Base-by-base conservation (phyloP, 2,329 filamentous ascomycete species). In the Diplodia corticola region DNA sequence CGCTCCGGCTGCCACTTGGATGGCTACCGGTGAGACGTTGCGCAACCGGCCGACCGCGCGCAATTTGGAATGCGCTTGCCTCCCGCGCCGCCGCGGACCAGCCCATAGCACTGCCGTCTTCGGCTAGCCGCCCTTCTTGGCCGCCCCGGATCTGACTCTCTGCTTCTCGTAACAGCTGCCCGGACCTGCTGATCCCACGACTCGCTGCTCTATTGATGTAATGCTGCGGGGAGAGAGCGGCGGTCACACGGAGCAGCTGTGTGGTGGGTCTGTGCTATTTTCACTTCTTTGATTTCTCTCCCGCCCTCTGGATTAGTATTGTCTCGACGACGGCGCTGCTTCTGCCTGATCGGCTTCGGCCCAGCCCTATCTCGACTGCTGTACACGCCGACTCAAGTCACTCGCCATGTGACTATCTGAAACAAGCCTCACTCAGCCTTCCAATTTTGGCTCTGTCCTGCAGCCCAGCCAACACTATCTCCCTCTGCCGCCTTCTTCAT, bases 81-180 rank as follows among this genome's bases (percentile, higher is more conserved):
- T 26, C 22, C 55, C 55, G 35, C 1, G 37, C 54, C 46, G 54
- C 13, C 35, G 33, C 6, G 3, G 24, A 24, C 44, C 37, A 46
- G 30, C 6, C 30, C 30, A n/a, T n/a, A 33, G 30, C 30, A 48
- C 37, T 60, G 37, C 40, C 55, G 13, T 9, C 28, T 40, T 17
- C n/a, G 55, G 55, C 26, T 60, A 60, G 55, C 55, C 13, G 24
- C 12, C 20, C 17, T 33, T 20, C 22, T 5, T 17, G 20, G 22
- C 15, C 15, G n/a, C 35, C 55, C 55, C 55, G 40, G 55, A 48
- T 48, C 55, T 60, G 37, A 60, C 55, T 60, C 37, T 60, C 40
- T n/a, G 5, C 22, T 22, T 40, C 33, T 57, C 26, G 48, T 26
- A 26, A 20, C 33, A 44, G 13, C 33, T 3, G 4, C 48, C 48